These are phyloP conservation scores for Chaetomiaceae sp. DNA, from an alignment of 2,329 filamentous ascomycete genomes.

Conservation along the genomic window DNA sequence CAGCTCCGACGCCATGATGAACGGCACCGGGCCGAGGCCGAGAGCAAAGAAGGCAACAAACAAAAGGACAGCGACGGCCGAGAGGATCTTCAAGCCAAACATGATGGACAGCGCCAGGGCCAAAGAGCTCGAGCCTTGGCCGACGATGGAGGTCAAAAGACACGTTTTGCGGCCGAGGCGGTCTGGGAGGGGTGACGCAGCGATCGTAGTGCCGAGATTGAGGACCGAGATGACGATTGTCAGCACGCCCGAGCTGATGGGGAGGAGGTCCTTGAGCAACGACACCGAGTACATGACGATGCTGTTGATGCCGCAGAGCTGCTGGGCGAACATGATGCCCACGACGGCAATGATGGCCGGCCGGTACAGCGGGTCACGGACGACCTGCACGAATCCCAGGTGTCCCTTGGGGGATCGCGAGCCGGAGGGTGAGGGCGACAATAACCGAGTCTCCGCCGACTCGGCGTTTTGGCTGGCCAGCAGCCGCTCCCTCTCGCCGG, in stretches of 20 bases:
- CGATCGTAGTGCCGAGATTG: constrained; percentile 78
- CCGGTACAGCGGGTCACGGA: constrained; percentile 63
- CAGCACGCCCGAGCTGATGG: constrained; percentile 74
- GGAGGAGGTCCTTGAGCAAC: constrained; percentile 74
- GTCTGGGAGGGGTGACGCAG: constrained; percentile 80
- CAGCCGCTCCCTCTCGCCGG: constrained; percentile 67
- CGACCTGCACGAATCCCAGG: constrained; percentile 60
- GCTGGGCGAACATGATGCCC: constrained; percentile 88
- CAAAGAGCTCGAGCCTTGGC: constrained; percentile 76
- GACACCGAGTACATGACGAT: constrained; percentile 99
- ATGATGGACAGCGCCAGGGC: constrained; percentile 77
- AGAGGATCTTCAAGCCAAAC: constrained; percentile 66
- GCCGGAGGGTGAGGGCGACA: constrained; percentile 20
- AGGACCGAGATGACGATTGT: constrained; percentile 83
- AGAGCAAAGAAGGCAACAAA: constrained; percentile 91
- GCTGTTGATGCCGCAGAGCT: constrained; percentile 91
- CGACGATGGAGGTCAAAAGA: constrained; percentile 73
- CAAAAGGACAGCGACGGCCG: constrained; percentile 72
- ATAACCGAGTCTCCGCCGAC: constrained; percentile 22
- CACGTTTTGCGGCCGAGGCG: constrained; percentile 83
- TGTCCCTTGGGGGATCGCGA: constrained; percentile 30
- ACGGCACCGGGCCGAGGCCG: constrained; percentile 88
- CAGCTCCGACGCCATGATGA: constrained; percentile 87
- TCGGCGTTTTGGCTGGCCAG: constrained; percentile 41
- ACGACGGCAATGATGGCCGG: constrained; percentile 77